These are phyloP conservation scores for Dipodascopsis uninucleata DNA, from an alignment of 805 yeast species.

Conservation along the genomic window DNA sequence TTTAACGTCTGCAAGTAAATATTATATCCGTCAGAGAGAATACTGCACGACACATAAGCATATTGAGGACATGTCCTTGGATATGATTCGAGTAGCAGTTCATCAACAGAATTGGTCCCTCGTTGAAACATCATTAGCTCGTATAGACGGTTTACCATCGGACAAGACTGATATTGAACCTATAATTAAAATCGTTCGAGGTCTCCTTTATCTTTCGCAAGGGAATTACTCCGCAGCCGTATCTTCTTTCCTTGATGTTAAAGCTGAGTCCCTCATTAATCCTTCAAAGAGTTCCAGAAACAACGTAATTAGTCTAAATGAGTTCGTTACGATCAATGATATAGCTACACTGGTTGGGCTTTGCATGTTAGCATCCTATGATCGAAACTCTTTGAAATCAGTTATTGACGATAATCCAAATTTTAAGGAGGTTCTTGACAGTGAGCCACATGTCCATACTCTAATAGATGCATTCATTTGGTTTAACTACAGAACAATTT, in stretches of 20 bases:
- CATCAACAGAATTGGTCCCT: constrained; percentile 22
- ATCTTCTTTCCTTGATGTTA: constrained; percentile 3
- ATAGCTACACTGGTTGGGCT: constrained; percentile 20
- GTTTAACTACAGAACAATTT: constrained; percentile 14
- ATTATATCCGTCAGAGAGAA: constrained; percentile 18
- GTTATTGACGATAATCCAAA: constrained; percentile 16
- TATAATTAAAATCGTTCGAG: constrained; percentile 13
- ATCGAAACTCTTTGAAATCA: constrained; percentile 11
- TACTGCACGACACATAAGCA: constrained; percentile 26
- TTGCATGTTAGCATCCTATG: constrained; percentile 19
- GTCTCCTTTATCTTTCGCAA: constrained; percentile 10
- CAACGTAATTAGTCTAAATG: constrained; percentile 2
- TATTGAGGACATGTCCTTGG: constrained; percentile 21
- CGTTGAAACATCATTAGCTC: constrained; percentile 13
- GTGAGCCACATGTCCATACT: constrained; percentile 18
- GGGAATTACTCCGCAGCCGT: constrained; percentile 14
- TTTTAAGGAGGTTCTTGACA: constrained; percentile 19
- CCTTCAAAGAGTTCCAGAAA: background rate
- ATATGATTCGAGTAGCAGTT: constrained; percentile 20
- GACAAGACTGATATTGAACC: constrained; percentile 11
- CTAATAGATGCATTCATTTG: constrained; percentile 21
- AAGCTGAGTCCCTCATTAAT: constrained; percentile 5
- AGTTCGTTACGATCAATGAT: constrained; percentile 17
- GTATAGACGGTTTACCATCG: constrained; percentile 14
- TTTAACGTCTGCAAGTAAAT: constrained; percentile 16